Conservation (phyloP, 164 flowering plant genomes). For the Stephania cephalantha region DNA sequence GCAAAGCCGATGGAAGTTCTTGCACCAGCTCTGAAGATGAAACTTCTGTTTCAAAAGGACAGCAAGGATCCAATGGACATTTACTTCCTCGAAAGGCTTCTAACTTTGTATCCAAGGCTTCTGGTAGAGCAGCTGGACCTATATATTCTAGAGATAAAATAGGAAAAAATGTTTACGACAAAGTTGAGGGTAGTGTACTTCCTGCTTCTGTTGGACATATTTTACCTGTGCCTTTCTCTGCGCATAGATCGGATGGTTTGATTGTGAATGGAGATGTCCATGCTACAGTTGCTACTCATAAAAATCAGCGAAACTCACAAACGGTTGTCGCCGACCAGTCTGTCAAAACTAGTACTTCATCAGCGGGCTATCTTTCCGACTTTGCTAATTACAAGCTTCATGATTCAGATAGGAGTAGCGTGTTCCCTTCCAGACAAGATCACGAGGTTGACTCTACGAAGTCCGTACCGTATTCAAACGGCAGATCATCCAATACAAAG, state of each 20-base stretch:
- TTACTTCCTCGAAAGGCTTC: constrained; percentile 31
- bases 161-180: constrained; percentile 23
- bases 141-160: constrained; percentile 27
- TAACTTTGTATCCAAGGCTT: constrained; percentile 30
- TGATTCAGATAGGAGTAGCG: constrained; percentile 39
- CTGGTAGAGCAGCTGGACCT: constrained; percentile 26
- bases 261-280: constrained; percentile 26
- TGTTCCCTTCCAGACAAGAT: constrained; percentile 19
- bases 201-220: constrained; percentile 33
- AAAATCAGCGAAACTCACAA: constrained; percentile 26
- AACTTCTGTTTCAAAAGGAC: constrained; percentile 44
- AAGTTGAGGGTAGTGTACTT: constrained; percentile 23
- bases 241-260: constrained; percentile 26
- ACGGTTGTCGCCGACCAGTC: constrained; percentile 48
- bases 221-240: constrained; percentile 26
- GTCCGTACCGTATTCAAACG: constrained; percentile 21
- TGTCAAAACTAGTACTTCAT: constrained; percentile 65
- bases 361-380: constrained; percentile 58
- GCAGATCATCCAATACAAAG: constrained; percentile 40
- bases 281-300: constrained; percentile 20
- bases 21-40: constrained; percentile 76
- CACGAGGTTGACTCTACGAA: constrained; percentile 46
- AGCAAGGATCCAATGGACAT: constrained; percentile 28
- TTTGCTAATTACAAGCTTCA: constrained; percentile 53
- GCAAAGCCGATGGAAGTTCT: constrained; percentile 69